phyloP scores from a whole-genome alignment of 2,329 filamentous ascomycete genomes.

The Trichophyton rubrum region DNA sequence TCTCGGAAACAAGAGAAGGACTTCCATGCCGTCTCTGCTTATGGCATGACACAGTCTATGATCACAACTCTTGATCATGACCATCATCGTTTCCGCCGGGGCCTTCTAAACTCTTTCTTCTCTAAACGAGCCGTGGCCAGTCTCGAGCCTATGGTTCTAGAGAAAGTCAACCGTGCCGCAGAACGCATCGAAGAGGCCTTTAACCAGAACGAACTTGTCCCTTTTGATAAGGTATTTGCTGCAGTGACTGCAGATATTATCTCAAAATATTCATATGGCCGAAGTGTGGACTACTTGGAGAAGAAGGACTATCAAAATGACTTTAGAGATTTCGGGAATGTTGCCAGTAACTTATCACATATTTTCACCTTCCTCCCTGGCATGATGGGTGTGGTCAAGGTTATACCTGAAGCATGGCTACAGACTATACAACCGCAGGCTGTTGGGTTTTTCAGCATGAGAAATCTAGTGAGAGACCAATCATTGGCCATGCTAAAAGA shows the following conservation, averaged over 20 bases:
- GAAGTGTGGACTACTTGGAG: background rate
- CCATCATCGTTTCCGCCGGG: conserved; percentile 19
- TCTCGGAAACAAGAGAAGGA: background rate
- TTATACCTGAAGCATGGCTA: background rate
- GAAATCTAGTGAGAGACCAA: background rate
- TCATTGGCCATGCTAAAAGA: background rate
- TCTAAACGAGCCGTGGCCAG: conserved; percentile 14
- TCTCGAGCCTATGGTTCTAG: conserved; percentile 10
- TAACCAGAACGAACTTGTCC: background rate
- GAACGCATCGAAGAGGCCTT: background rate
- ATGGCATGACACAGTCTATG: conserved; percentile 12
- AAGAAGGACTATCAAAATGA: background rate
- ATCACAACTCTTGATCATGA: conserved; percentile 19
- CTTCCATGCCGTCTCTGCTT: background rate
- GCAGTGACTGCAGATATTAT: conserved; percentile 16
- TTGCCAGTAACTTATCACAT: background rate
- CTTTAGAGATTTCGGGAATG: background rate
- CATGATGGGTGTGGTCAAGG: background rate
- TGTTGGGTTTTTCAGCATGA: background rate
- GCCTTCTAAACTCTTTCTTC: conserved; percentile 20
- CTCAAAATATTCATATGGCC: conserved; percentile 10
- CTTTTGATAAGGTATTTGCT: conserved; percentile 6
- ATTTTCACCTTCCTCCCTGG: background rate
- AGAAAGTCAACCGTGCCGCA: background rate
- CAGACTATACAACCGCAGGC: background rate